A percentile compares a stretch with the other conserved stretches of the same genome.
phyloP scores from a whole-genome alignment of 345 rosid genomes.

The Erucastrum elatum region DNA sequence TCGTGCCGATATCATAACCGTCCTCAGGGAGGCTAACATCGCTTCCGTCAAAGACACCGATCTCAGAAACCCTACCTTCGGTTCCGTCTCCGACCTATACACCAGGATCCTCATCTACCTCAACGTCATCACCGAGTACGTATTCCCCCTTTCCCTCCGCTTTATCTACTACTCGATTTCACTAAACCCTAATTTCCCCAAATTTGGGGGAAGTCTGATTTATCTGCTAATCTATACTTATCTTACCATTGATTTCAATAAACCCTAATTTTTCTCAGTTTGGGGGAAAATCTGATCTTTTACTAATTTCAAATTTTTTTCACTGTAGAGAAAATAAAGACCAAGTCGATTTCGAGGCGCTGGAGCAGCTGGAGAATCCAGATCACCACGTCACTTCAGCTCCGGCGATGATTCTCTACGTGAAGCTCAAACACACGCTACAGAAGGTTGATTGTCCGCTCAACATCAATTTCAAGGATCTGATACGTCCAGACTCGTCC shows the following conservation, averaged over 20 bases:
- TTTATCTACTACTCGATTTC: background rate
- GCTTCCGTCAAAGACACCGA: slow-evolving; percentile 52
- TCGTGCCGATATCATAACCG: slow-evolving; percentile 56
- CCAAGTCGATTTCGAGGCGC: slow-evolving; percentile 69
- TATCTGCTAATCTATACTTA: too few relatives aligned
- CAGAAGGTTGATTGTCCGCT: slow-evolving; percentile 53
- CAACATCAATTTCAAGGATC: slow-evolving; percentile 62
- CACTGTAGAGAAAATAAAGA: slow-evolving; percentile 68
- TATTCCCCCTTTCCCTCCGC: background rate
- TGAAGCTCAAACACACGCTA: slow-evolving; percentile 51
- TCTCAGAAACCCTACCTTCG: slow-evolving; percentile 52
- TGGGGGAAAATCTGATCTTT: background rate
- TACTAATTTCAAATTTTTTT: background rate
- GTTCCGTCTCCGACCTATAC: slow-evolving; percentile 59
- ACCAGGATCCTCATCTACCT: slow-evolving; percentile 67
- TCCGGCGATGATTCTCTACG: slow-evolving; percentile 47
- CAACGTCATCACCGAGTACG: slow-evolving; percentile 65
- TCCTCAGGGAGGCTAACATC: slow-evolving; percentile 62
- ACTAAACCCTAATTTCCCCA: slow-evolving; percentile 16
- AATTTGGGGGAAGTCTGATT: background rate
- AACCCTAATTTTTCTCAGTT: background rate
- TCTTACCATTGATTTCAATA: too few relatives aligned
- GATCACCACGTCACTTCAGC: slow-evolving; percentile 60
- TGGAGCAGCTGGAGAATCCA: slow-evolving; percentile 92
- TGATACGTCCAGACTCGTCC: slow-evolving; percentile 56